A percentile compares a stretch with the other conserved stretches of the same genome.
phyloP scores from a whole-genome alignment of 1,139 yeast species.

The Yamadazyma sp. region DNA sequence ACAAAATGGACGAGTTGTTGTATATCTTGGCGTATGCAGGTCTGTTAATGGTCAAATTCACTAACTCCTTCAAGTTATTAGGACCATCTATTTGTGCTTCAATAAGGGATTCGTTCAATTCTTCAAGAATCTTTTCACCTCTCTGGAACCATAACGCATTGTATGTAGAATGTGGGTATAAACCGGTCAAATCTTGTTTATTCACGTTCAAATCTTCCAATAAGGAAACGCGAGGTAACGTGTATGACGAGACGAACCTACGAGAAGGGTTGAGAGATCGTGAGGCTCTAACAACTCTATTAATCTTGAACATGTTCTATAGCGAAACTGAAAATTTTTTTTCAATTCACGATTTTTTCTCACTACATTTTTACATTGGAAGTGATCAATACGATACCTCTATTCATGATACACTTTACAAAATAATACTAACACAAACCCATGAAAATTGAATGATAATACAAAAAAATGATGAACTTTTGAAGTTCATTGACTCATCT shows the following conservation, averaged over 20 bases:
- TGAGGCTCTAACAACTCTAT: not conserved
- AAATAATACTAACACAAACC: slow-evolving; percentile 1
- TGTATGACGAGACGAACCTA: slow-evolving; percentile 14
- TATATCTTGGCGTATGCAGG: slow-evolving; percentile 51
- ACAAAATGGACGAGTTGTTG: slow-evolving; percentile 58
- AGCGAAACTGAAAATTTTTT: slow-evolving; percentile 3
- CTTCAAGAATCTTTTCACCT: slow-evolving; percentile 46
- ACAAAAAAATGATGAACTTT: too few relatives aligned
- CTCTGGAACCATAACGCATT: slow-evolving; percentile 62
- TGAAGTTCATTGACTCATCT: slow-evolving; percentile 10
- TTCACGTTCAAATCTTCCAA: slow-evolving; percentile 33
- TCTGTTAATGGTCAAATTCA: slow-evolving; percentile 43
- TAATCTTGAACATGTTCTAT: slow-evolving; percentile 2
- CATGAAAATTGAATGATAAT: not conserved
- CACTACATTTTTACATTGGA: not conserved
- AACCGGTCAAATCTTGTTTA: slow-evolving; percentile 49
- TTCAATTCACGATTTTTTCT: slow-evolving; percentile 5
- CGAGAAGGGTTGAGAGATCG: not conserved
- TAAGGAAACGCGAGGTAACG: slow-evolving; percentile 30
- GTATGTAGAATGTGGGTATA: slow-evolving; percentile 52
- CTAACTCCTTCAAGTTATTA: slow-evolving; percentile 34
- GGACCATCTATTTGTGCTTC: slow-evolving; percentile 27
- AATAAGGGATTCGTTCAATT: slow-evolving; percentile 42
- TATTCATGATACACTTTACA: slow-evolving; percentile 8
- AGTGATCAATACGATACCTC: slow-evolving; percentile 8